phyloP scores from a whole-genome alignment of 2,329 filamentous ascomycete species.

The Aureobasidium leucospermi region DNA sequence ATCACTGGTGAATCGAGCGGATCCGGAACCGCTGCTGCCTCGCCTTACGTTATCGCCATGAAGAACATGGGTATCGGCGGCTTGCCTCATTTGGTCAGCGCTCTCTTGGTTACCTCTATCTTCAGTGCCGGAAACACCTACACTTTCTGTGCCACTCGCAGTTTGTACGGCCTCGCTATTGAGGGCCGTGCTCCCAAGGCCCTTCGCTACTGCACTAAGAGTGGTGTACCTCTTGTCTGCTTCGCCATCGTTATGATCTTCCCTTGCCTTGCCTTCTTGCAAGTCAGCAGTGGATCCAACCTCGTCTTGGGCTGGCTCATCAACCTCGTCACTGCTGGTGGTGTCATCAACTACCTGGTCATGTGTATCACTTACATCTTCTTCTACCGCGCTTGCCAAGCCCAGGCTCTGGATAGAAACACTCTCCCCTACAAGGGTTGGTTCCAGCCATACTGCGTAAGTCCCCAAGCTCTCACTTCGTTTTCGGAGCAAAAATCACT shows the following conservation, averaged over 20 bases:
- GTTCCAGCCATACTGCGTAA: constrained; percentile 50
- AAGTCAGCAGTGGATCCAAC: constrained; percentile 19
- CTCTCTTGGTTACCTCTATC: constrained; percentile 43
- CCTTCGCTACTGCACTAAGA: constrained; percentile 50
- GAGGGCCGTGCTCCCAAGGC: constrained; percentile 46
- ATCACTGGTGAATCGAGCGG: constrained; percentile 19
- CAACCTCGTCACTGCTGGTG: constrained; percentile 48
- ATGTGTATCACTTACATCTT: constrained; percentile 53
- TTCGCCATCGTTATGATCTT: constrained; percentile 39
- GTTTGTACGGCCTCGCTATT: constrained; percentile 46
- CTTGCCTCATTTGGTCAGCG: constrained; percentile 34
- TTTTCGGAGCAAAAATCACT: constrained; percentile 20
- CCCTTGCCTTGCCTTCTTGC: constrained; percentile 24
- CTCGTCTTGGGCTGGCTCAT: constrained; percentile 32
- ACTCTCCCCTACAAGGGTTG: constrained; percentile 51
- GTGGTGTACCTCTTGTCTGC: constrained; percentile 52
- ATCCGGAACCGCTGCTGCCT: constrained; percentile 21
- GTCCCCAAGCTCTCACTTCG: constrained; percentile 38
- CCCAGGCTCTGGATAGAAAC: constrained; percentile 45
- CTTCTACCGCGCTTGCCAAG: constrained; percentile 49
- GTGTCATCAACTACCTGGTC: constrained; percentile 57
- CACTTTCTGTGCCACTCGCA: constrained; percentile 48
- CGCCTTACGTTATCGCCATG: constrained; percentile 36
- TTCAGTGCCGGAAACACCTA: constrained; percentile 52
- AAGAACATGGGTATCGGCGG: constrained; percentile 37